Evolutionary conservation across 345 rosid species (phyloP), one percentile per base, ranked within the genome.

Genomic region (Lepidium africanum): DNA sequence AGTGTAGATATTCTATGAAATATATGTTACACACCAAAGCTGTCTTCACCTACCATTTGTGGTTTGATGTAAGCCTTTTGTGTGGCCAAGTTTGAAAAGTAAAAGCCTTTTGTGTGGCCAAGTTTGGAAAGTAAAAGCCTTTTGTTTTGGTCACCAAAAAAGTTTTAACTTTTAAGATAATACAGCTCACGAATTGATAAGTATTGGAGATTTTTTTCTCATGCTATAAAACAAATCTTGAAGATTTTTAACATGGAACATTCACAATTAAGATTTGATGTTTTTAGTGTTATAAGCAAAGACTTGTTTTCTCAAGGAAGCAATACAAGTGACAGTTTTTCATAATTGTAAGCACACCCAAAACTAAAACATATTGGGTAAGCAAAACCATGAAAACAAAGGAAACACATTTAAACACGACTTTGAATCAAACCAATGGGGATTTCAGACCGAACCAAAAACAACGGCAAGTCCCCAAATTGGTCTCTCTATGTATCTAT

Each of bases 311-410:
- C 49, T 54, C 57, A 16, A 11, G 35, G 58, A 6, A 15, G 38
- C 48, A 38, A 7, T 55, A 72, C 59, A 57, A 2, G 19, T 27
- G 14, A 12, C 17, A 27, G 49, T 25, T 39, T 30, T 21, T 39
- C 53, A 65, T 58, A 38, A 41, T 33, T 49, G n/a, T 39, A 5
- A 19, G 30, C 67, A 55, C 40, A 65, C 72, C 77, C 72, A 73
- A 66, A 59, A 40, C 68, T 35, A 73, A 73, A 67, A 73, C 57
- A 73, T 51, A 67, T 52, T 43, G 77, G 77, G 77, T 43, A 43
- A 38, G 39, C 52, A 27, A 40, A 72, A 30, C 53, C 10, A 57
- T n/a, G 37, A 5, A 60, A 70, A 30, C 38, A 56, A 27, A 23
- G 33, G 5, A 59, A 39, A 56, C 38, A 71, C 55, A 62, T 46